These are phyloP conservation scores for Clonostachys chloroleuca DNA, from an alignment of 2,329 filamentous ascomycete species.

Conservation along the genomic window DNA sequence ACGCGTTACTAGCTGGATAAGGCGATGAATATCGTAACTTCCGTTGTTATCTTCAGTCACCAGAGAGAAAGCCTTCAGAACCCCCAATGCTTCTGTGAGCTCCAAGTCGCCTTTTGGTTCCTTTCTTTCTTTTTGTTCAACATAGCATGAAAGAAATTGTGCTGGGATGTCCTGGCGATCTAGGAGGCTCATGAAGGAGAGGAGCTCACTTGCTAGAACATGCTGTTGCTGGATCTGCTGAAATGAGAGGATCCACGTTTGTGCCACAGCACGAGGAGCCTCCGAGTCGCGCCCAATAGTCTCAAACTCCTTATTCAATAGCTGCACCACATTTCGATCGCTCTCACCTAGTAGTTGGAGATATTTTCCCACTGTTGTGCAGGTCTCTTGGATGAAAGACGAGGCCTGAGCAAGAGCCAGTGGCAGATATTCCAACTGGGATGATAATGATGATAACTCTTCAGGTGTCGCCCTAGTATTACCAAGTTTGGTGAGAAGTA, in stretches of 20 bases:
- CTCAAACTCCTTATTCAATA: background rate
- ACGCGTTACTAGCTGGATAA: too few relatives aligned
- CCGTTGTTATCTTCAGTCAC: too few relatives aligned
- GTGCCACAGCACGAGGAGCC: background rate
- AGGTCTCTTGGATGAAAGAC: background rate
- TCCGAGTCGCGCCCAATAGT: background rate
- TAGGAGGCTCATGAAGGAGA: conserved; percentile 24
- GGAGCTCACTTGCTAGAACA: conserved; percentile 14
- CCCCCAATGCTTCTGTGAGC: conserved; percentile 9
- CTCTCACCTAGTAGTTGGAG: background rate
- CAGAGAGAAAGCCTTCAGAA: conserved; percentile 22
- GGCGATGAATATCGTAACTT: too few relatives aligned
- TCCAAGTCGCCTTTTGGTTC: too few relatives aligned
- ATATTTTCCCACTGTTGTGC: background rate
- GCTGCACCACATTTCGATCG: background rate
- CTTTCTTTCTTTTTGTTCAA: too few relatives aligned
- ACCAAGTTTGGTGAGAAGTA: background rate
- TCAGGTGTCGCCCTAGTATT: background rate
- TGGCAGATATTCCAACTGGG: background rate
- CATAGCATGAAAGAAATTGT: conserved; percentile 7
- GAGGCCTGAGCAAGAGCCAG: background rate
- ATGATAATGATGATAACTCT: background rate
- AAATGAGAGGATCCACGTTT: conserved; percentile 1
- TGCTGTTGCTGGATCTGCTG: conserved; percentile 4
- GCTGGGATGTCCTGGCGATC: conserved; percentile 19